phyloP scores from a whole-genome alignment of 805 yeast genomes.

The Yarrowia sp. region DNA sequence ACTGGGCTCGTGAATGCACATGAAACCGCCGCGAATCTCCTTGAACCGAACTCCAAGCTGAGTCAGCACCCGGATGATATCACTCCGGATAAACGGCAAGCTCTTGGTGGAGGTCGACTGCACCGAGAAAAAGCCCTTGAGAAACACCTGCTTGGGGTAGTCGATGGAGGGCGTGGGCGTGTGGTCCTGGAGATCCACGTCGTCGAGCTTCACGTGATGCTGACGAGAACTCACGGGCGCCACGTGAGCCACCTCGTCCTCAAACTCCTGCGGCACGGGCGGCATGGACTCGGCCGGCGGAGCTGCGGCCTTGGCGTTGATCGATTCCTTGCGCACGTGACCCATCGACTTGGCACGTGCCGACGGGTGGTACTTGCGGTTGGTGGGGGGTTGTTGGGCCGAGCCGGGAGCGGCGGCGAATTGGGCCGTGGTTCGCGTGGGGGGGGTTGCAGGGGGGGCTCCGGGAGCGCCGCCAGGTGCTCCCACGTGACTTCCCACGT shows the following conservation, averaged over 20 bases:
- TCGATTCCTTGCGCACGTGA: slow-evolving; percentile 53
- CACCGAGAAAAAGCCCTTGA: slow-evolving; percentile 92
- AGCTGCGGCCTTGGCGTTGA: slow-evolving; percentile 3
- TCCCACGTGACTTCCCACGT: no score
- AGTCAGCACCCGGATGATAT: slow-evolving; percentile 76
- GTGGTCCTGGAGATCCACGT: slow-evolving; percentile 16
- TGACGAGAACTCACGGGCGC: slow-evolving; percentile 40
- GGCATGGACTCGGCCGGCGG: slow-evolving; percentile 12
- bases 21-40: slow-evolving; percentile 93
- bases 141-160: slow-evolving; percentile 85
- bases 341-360: slow-evolving; percentile 89
- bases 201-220: slow-evolving; percentile 39
- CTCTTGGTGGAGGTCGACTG: slow-evolving; percentile 95
- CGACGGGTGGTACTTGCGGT: slow-evolving; percentile 67
- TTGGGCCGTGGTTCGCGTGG: slow-evolving; percentile 11
- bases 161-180: slow-evolving; percentile 88
- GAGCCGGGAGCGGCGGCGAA: slow-evolving; percentile 40
- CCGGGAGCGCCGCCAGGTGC: no score
- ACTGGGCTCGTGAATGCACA: slow-evolving; percentile 65
- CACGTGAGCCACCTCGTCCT: slow-evolving; percentile 34
- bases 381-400: slow-evolving; percentile 41
- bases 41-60: slow-evolving; percentile 79
- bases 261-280: slow-evolving; percentile 25
- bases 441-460: slow-evolving; percentile 28
- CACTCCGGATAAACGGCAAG: slow-evolving; percentile 83